Conservation (phyloP, 2,329 filamentous ascomycete genomes). For the Fusarium tuaranense region DNA sequence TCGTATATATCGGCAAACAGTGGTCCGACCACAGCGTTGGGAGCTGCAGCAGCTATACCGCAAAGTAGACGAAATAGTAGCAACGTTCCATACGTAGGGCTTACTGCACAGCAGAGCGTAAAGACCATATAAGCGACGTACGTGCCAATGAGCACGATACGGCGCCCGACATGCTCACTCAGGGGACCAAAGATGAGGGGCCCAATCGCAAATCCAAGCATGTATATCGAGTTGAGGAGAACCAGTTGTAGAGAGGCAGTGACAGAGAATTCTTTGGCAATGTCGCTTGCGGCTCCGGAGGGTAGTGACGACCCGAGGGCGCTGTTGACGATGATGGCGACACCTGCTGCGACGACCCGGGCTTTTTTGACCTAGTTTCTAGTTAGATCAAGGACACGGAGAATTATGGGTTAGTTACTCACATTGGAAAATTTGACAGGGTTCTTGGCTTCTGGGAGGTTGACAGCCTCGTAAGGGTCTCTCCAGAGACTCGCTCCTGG, state of each 20-base stretch:
- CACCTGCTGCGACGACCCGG: background rate
- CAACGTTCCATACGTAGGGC: conserved; percentile 55
- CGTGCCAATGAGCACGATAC: conserved; percentile 58
- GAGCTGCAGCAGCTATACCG: conserved; percentile 54
- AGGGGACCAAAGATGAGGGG: conserved; percentile 56
- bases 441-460: background rate
- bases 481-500: background rate
- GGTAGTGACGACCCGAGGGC: background rate
- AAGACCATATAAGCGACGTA: conserved; percentile 57
- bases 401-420: background rate
- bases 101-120: conserved; percentile 55
- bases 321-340: background rate
- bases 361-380: background rate
- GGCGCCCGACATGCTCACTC: conserved; percentile 55
- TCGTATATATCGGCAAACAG: conserved; percentile 58
- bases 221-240: background rate
- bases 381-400: background rate
- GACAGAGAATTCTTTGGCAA: background rate
- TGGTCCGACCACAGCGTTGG: conserved; percentile 57
- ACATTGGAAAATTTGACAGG: background rate
- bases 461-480: background rate
- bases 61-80: conserved; percentile 57
- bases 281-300: background rate
- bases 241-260: background rate
- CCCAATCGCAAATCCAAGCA: conserved; percentile 41